Evolutionary conservation across 225 moss, liverwort and hornwort genomes (phyloP).

Genomic region (Pseudoscleropodium purum): DNA sequence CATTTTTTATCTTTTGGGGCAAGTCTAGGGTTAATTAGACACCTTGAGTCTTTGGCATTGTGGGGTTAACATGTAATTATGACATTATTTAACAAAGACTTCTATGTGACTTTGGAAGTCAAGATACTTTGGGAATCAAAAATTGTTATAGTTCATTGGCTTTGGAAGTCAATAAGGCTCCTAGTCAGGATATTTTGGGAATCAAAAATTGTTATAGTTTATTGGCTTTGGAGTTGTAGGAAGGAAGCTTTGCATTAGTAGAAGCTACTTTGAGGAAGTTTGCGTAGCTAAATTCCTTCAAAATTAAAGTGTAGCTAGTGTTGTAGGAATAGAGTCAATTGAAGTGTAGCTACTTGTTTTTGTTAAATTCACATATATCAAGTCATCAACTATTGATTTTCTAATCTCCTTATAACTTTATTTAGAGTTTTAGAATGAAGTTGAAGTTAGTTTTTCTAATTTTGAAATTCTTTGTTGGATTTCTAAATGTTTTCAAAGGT

Average conservation of each 20-base stretch:
- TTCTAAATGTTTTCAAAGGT: not conserved
- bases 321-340: not conserved
- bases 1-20: too few relatives aligned
- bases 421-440: not conserved
- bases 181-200: too few relatives aligned
- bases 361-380: not conserved
- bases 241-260: not conserved
- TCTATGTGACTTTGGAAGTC: not conserved
- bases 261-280: not conserved
- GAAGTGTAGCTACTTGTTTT: not conserved
- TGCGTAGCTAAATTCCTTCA: not conserved
- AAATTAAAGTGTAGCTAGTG: not conserved
- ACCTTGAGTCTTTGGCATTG: not conserved
- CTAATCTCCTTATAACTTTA: not conserved
- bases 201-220: not conserved
- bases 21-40: too few relatives aligned
- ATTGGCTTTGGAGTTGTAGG: not conserved
- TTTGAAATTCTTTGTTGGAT: not conserved
- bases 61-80: too few relatives aligned
- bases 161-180: too few relatives aligned
- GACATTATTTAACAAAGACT: not conserved
- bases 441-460: not conserved
- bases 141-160: not conserved
- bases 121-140: not conserved
- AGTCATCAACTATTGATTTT: not conserved